Evolutionary conservation across 805 yeast genomes (phyloP), one percentile per base, ranked within the genome.

Genomic region (Candida sakaeoensis): DNA sequence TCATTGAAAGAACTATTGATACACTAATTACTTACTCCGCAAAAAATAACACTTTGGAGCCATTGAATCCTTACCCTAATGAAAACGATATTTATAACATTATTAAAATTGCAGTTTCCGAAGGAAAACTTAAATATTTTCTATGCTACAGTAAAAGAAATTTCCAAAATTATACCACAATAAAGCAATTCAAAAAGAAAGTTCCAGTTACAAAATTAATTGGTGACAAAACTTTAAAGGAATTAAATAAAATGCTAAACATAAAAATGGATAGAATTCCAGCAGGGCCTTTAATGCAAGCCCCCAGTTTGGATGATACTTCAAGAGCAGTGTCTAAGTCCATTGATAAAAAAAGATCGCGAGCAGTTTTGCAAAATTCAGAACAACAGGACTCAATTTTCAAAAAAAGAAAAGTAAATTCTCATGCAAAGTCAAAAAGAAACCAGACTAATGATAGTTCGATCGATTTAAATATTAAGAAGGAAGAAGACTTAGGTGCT

Each of bases 41-140:
- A 28, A 70, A 67, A 38, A 49, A 53, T 12, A 51, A 55, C 14
- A 42, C 48, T 9, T 37, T 55, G n/a, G 55, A 57, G 33, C 56
- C 59, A 4, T 42, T 52, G 21, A 61, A 58, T 37, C 49, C 46
- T 13, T 54, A 54, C 34, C 41, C 46, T 4, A 68, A 63, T 40
- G 52, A 54, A 9, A 60, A 60, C 40, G 55, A 51, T n/a, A 49
- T 56, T 3, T 13, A 38, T 8, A 38, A 52, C 3, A 63, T 87
- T 9, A 70, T 82, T 0, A 70, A 84, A 45, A 80, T 81, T 13
- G 77, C 78, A 43, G 95, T 85, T 52, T 79, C 79, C 48, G 80
- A 78, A 43, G 95, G 95, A 0, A 79, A 88, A 47, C 69, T 73
- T 42, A 83, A 85, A 52, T 85, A 79, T 48, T 85, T 77, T 57